Evolutionary conservation across 768 basidiomycete species (phyloP).

Genomic region (Mycena galericulata): DNA sequence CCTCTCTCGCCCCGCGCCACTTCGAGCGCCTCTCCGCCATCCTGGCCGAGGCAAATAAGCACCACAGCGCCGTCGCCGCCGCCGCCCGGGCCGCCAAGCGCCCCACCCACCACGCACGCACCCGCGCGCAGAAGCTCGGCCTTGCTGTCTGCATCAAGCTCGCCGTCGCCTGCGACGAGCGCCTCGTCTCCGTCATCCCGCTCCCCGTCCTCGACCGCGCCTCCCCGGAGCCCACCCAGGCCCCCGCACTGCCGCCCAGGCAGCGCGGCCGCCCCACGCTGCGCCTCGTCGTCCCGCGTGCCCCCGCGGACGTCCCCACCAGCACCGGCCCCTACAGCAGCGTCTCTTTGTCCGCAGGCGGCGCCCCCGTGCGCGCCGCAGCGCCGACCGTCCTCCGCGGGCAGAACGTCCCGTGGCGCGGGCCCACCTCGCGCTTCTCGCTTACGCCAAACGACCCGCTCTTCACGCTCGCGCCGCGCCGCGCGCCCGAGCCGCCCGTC

Average conservation of each 20-base stretch:
- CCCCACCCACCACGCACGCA: conserved; percentile 61
- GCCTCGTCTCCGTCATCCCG: conserved; percentile 54
- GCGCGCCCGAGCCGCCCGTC: conserved; percentile 21
- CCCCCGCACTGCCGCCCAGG: conserved; percentile 15
- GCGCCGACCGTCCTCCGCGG: conserved; percentile 39
- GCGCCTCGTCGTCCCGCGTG: conserved; percentile 21
- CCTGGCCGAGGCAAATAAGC: conserved; percentile 58
- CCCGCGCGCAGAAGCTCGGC: conserved; percentile 56
- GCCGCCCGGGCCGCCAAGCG: conserved; percentile 48
- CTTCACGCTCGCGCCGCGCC: conserved; percentile 26
- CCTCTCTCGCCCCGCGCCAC: conserved; percentile 41
- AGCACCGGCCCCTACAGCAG: conserved; percentile 6
- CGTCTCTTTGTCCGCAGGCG: conserved; percentile 11
- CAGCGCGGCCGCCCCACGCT: conserved; percentile 30
- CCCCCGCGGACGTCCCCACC: conserved; percentile 21
- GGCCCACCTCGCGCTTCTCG: conserved; percentile 32
- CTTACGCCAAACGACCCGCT: conserved; percentile 35
- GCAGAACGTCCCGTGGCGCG: conserved; percentile 39
- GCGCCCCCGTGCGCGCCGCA: conserved; percentile 35
- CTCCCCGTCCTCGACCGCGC: conserved; percentile 50
- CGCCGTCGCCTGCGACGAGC: conserved; percentile 54
- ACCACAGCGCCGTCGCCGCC: conserved; percentile 53
- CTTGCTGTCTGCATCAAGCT: conserved; percentile 57
- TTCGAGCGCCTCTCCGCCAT: conserved; percentile 53
- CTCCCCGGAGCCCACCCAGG: conserved; percentile 27